Evolutionary conservation across 2,329 filamentous ascomycete species (phyloP).

Genomic region (Plectosphaerella plurivora): DNA sequence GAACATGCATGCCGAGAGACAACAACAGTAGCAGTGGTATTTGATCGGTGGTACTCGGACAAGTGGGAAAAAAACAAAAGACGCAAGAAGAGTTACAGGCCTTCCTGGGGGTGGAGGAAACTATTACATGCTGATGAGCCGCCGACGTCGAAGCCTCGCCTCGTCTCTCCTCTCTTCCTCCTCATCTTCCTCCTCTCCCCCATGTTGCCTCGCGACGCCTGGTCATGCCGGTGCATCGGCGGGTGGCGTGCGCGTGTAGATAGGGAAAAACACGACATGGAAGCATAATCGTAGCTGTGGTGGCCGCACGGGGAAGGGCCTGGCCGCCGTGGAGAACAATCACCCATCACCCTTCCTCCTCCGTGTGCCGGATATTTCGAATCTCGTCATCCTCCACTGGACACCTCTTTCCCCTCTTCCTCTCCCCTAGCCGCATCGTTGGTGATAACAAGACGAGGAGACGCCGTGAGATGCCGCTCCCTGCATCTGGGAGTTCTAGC

Average conservation of each 20-base stretch:
- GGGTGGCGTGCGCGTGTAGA: not conserved
- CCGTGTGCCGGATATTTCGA: not conserved
- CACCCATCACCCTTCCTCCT: constrained; percentile 3
- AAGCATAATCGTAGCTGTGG: constrained; percentile 15
- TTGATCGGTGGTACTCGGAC: constrained; percentile 6
- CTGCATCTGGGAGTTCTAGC: too few relatives aligned
- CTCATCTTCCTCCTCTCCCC: not conserved
- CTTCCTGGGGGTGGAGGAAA: constrained; percentile 22
- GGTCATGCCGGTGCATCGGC: not conserved
- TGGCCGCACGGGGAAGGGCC: constrained; percentile 6
- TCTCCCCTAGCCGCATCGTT: too few relatives aligned
- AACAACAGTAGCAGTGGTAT: not conserved
- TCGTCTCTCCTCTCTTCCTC: constrained; percentile 17
- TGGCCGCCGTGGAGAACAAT: not conserved
- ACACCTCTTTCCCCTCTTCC: too few relatives aligned
- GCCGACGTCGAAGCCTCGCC: constrained; percentile 16
- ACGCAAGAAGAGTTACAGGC: constrained; percentile 26
- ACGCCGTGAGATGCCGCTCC: too few relatives aligned
- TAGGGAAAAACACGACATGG: constrained; percentile 9
- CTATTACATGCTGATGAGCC: constrained; percentile 45
- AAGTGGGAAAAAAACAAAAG: constrained; percentile 12
- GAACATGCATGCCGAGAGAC: too few relatives aligned
- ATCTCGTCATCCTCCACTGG: too few relatives aligned
- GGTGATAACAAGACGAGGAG: too few relatives aligned
- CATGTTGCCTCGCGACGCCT: not conserved